A percentile compares a stretch with the other conserved stretches of the same genome.
These are phyloP conservation scores for Trichoderma koningiopsis DNA, from an alignment of 2,329 filamentous ascomycete species.

Conservation along the genomic window DNA sequence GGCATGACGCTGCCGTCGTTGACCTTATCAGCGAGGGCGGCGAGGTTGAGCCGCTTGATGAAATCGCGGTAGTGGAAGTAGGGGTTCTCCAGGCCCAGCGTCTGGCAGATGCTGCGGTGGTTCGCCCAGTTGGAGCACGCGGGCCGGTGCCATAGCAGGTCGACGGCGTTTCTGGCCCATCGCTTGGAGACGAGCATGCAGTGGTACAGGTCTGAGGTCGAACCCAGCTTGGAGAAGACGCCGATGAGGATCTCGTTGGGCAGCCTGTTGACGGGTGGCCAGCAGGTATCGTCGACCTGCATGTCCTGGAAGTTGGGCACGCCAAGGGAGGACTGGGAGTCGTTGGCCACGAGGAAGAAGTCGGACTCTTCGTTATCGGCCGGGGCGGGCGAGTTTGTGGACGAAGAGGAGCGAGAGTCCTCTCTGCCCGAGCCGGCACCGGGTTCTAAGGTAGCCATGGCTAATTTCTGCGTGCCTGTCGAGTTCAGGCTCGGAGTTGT, in stretches of 20 bases:
- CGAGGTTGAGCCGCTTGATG: constrained; percentile 89
- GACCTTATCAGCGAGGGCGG: constrained; percentile 70
- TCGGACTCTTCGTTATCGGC: constrained; percentile 90
- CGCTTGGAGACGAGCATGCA: constrained; percentile 94
- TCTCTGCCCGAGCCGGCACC: constrained; percentile 44
- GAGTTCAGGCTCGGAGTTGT: not conserved
- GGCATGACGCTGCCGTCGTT: constrained; percentile 88
- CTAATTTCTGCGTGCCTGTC: constrained; percentile 11
- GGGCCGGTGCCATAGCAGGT: constrained; percentile 91
- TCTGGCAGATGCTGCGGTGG: constrained; percentile 77
- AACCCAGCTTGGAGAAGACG: constrained; percentile 82
- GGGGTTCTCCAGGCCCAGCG: constrained; percentile 70
- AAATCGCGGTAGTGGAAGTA: constrained; percentile 90
- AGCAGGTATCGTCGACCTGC: constrained; percentile 67
- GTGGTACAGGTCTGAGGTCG: constrained; percentile 74
- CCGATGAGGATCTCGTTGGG: constrained; percentile 94
- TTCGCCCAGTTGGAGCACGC: constrained; percentile 86
- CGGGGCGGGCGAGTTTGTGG: constrained; percentile 73
- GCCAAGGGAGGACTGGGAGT: constrained; percentile 89
- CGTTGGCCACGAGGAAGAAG: constrained; percentile 85
- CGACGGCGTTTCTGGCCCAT: constrained; percentile 91
- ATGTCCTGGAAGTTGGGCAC: constrained; percentile 76
- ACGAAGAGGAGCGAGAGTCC: constrained; percentile 64
- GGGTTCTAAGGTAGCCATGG: constrained; percentile 23
- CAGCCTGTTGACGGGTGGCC: constrained; percentile 79